Evolutionary conservation across 2,329 filamentous ascomycete species (phyloP).

Genomic region (Blastomyces gilchristii): DNA sequence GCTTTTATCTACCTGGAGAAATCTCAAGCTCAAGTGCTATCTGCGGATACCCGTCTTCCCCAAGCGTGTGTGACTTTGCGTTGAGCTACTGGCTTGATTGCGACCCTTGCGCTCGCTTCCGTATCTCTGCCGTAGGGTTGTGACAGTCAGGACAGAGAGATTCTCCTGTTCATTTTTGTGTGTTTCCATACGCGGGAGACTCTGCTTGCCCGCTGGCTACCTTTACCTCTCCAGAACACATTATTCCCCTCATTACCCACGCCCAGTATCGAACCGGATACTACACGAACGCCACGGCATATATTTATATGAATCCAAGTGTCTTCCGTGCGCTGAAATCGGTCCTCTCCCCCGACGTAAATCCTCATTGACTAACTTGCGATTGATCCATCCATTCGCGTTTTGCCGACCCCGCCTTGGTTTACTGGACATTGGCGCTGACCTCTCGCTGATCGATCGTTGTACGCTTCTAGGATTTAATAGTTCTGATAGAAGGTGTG

Average conservation of each 20-base stretch:
- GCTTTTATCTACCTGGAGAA: not conserved
- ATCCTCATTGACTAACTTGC: not conserved
- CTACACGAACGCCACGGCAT: not conserved
- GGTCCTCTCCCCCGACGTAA: not conserved
- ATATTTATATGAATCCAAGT: constrained; percentile 4
- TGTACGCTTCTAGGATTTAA: not conserved
- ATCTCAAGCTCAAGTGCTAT: not conserved
- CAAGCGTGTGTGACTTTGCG: not conserved
- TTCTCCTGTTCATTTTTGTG: not conserved
- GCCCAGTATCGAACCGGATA: not conserved
- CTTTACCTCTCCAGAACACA: not conserved
- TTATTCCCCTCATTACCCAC: not conserved
- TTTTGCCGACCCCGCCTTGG: not conserved
- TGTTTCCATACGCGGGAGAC: not conserved
- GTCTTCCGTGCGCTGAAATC: not conserved
- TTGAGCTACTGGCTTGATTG: not conserved
- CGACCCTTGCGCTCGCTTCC: not conserved
- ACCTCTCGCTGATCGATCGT: not conserved
- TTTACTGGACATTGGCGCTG: not conserved
- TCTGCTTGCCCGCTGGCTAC: not conserved
- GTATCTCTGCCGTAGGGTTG: not conserved
- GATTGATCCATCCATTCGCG: not conserved
- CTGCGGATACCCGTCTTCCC: constrained; percentile 5
- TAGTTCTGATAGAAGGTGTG: not conserved
- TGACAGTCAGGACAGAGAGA: not conserved